phyloP scores from a whole-genome alignment of 2,329 filamentous ascomycete species.

The Clonostachys rhizophaga region DNA sequence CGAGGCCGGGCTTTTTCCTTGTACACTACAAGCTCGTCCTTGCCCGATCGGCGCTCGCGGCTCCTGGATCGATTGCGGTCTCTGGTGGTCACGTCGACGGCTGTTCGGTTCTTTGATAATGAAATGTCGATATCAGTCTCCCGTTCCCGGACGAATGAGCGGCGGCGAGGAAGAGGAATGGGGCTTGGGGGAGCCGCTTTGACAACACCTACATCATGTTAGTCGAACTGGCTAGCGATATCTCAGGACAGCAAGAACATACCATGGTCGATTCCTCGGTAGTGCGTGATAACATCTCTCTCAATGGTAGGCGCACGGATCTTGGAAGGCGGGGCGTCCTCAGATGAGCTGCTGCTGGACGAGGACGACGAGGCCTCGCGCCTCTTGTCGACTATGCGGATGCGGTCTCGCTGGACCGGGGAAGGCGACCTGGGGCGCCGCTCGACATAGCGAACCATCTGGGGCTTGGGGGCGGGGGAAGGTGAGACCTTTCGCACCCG shows the following conservation, averaged over 20 bases:
- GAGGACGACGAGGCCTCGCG: constrained; percentile 27
- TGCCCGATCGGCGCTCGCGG: constrained; percentile 33
- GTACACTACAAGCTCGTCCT: constrained; percentile 65
- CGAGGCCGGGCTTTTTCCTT: constrained; percentile 48
- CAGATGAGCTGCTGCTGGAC: constrained; percentile 34
- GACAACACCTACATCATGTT: constrained; percentile 35
- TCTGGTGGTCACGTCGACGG: constrained; percentile 45
- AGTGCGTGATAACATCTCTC: constrained; percentile 85
- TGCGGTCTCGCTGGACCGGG: constrained; percentile 36
- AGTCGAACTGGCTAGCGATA: constrained; percentile 1
- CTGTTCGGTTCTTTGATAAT: constrained; percentile 46
- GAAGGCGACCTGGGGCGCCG: constrained; percentile 30
- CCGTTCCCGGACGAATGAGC: constrained; percentile 36
- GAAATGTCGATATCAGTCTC: constrained; percentile 61
- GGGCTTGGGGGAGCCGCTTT: constrained; percentile 33
- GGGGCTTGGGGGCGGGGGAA: constrained; percentile 12
- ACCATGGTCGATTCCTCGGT: constrained; percentile 85
- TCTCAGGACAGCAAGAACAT: constrained; percentile 19
- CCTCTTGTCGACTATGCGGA: constrained; percentile 45
- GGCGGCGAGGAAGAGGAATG: constrained; percentile 33
- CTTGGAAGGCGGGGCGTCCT: constrained; percentile 56
- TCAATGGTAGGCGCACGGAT: constrained; percentile 77
- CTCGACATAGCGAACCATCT: constrained; percentile 30
- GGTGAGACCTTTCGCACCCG: constrained; percentile 27
- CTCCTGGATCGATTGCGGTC: constrained; percentile 27